Base-by-base conservation (phyloP, 2,329 filamentous ascomycete species). In the Leptographium radiaticola region DNA sequence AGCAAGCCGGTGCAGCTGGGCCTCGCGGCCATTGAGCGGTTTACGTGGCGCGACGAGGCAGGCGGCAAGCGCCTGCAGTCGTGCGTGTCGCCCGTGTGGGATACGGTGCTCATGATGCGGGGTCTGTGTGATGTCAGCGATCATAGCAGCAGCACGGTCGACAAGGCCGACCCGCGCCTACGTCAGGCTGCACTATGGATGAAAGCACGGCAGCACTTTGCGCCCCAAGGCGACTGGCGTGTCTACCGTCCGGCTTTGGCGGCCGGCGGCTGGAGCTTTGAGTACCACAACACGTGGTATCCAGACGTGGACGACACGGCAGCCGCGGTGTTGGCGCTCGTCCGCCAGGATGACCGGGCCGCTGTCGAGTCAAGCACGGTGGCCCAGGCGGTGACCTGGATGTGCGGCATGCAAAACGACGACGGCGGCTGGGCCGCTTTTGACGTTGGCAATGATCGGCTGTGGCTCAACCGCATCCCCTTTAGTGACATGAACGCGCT, bases 371-470 rank as follows among this genome's bases (percentile, higher is more conserved):
- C 53, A 20, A 9, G 46, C 30, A 33, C 49, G 30, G 52, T 52
- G 33, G 36, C 45, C 9, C 52, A 50, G 20, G 58, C 54, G 10
- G 46, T 51, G 0, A 53, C 55, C 6, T 68, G 66, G 66, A 58
- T 67, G 6, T 52, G 65, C 1, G 65, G 64, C 3, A 69, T 69
- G 65, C 66, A 69, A 44, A 67, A 66, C 53, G n/a, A 42, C 1
- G 67, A 69, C 51, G 66, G 66, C 36, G 67, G 67, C 0, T 70
- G 65, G 66, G 66, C 53, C 2, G 64, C 63, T 7, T 69, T 70
- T 47, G 67, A 69, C 49, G 36, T 55, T 5, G 59, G 66, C 7
- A 69, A 68, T 51, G 58, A 68, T 53, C 58, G 60, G 34, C 52
- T 62, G 1, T 68, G 61, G 34, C 55, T 69, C 7, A 66, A 70